Evolutionary conservation across 116 monocot species (phyloP).

Genomic region (Cymodocea nodosa): DNA sequence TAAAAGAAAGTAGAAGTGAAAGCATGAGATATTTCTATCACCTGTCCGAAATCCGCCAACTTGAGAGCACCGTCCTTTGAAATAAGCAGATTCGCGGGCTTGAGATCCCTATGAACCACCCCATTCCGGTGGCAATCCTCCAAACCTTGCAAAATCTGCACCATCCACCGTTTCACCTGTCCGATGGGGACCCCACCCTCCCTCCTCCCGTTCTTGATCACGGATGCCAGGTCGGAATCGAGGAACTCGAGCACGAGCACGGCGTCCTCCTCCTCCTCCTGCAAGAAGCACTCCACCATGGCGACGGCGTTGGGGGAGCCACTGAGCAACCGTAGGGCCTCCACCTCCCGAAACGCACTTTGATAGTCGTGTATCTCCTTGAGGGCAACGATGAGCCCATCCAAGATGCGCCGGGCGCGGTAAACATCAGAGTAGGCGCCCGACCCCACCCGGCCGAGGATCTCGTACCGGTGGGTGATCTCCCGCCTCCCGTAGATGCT

Average conservation of each 20-base stretch:
- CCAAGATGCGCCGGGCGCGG: slow-evolving; percentile 57
- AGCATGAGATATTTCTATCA: slow-evolving; percentile 2
- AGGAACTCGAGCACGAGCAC: slow-evolving; percentile 82
- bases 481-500: slow-evolving; percentile 84
- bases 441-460: slow-evolving; percentile 69
- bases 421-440: slow-evolving; percentile 95
- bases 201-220: slow-evolving; percentile 41
- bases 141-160: slow-evolving; percentile 60
- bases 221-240: slow-evolving; percentile 43
- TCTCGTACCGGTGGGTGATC: slow-evolving; percentile 64
- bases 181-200: slow-evolving; percentile 16
- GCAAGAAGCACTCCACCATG: slow-evolving; percentile 69
- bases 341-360: slow-evolving; percentile 73
- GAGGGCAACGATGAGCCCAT: slow-evolving; percentile 55
- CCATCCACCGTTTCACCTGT: slow-evolving; percentile 77
- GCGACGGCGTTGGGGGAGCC: slow-evolving; percentile 51
- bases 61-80: slow-evolving; percentile 61
- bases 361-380: slow-evolving; percentile 91
- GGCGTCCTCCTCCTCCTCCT: slow-evolving; percentile 73
- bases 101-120: slow-evolving; percentile 75
- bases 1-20: too few relatives aligned
- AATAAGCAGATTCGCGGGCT: slow-evolving; percentile 74
- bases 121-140: slow-evolving; percentile 60
- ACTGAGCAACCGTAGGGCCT: slow-evolving; percentile 51
- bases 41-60: slow-evolving; percentile 92